Evolutionary conservation across 2,329 filamentous ascomycete species (phyloP).

Genomic region (Aureobasidium sp.): DNA sequence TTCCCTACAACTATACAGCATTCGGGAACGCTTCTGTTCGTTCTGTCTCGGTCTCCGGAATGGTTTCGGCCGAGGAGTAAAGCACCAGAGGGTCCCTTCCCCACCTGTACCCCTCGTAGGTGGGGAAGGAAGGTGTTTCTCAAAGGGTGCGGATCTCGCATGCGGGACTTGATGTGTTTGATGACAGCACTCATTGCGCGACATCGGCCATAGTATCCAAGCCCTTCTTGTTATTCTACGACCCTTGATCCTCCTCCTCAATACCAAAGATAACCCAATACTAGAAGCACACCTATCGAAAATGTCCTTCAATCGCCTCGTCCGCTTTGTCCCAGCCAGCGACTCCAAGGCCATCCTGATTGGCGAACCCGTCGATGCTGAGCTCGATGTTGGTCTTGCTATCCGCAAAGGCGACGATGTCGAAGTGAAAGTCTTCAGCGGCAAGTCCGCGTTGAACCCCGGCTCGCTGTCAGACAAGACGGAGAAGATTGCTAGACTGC

Average conservation of each 20-base stretch:
- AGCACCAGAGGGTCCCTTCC: neutral
- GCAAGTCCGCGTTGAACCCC: constrained; percentile 47
- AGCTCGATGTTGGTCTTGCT: constrained; percentile 49
- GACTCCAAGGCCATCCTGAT: constrained; percentile 15
- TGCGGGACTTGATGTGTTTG: constrained; percentile 5
- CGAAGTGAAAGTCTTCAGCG: constrained; percentile 47
- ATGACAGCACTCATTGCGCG: neutral
- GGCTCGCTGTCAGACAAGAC: constrained; percentile 43
- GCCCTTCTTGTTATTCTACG: neutral
- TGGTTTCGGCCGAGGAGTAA: neutral
- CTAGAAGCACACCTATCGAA: neutral
- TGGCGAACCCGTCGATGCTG: constrained; percentile 27
- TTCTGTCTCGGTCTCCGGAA: neutral
- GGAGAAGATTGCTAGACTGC: constrained; percentile 37
- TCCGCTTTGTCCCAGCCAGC: constrained; percentile 17
- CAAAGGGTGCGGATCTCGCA: neutral
- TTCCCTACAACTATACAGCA: neutral
- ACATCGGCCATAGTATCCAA: constrained; percentile 1
- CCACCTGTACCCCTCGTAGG: constrained; percentile 6
- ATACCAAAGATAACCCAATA: neutral
- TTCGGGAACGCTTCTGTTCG: neutral
- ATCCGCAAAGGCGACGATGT: constrained; percentile 49
- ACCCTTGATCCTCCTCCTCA: neutral
- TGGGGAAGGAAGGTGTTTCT: constrained; percentile 7
- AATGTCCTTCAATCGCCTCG: constrained; percentile 17